Evolutionary conservation across 176 grass and related monocot genomes (phyloP).

Genomic region (Dendrocalamus sinicus): DNA sequence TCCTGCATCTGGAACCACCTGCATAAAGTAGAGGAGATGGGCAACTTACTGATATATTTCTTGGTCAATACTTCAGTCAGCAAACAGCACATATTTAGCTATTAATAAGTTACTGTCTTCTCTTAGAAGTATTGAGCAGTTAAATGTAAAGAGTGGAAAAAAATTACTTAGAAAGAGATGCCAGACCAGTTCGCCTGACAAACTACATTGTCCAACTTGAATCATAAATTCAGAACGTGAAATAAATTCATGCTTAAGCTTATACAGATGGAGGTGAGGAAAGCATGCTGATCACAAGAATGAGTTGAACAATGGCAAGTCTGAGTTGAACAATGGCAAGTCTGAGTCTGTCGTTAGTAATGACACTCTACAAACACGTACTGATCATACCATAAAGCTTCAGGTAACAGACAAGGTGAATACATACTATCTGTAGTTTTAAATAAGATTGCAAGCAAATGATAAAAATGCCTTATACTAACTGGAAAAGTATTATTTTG

Average conservation of each 20-base stretch:
- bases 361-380: not conserved
- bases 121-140: not conserved
- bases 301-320: not conserved
- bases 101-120: not conserved
- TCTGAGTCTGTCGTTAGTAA: not conserved
- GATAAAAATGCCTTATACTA: not conserved
- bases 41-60: not conserved
- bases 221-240: not conserved
- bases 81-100: not conserved
- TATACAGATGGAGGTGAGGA: not conserved
- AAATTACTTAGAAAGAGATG: not conserved
- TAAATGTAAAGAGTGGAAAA: not conserved
- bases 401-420: not conserved
- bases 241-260: not conserved
- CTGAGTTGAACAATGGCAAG: not conserved
- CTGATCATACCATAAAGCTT: not conserved
- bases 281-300: not conserved
- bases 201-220: not conserved
- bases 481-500: not conserved
- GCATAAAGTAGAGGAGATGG: constrained; percentile 11
- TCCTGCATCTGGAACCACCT: constrained; percentile 89
- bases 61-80: not conserved
- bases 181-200: not conserved
- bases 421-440: not conserved
- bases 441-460: not conserved